Conservation (phyloP, 2,329 filamentous ascomycete species). For the Microsporum canis region DNA sequence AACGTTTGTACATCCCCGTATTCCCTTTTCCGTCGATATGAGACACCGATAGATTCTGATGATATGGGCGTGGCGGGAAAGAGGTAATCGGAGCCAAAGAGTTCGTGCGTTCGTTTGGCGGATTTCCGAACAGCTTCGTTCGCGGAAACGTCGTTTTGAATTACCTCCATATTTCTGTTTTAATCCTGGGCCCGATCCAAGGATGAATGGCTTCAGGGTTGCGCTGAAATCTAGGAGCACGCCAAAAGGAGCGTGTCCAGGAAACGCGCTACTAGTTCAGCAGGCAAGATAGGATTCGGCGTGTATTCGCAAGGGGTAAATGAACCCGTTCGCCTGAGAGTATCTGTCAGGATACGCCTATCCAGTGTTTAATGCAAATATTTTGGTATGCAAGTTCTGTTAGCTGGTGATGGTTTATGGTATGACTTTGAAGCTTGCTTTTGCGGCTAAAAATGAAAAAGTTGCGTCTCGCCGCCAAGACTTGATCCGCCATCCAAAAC, state of each 20-base stretch:
- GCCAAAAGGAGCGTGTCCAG: neutral
- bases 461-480: neutral
- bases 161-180: constrained; percentile 9
- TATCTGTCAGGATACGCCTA: neutral
- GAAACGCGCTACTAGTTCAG: neutral
- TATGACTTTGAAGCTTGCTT: neutral
- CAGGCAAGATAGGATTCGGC: neutral
- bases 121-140: constrained; percentile 33
- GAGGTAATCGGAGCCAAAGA: constrained; percentile 39
- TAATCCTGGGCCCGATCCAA: neutral
- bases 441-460: neutral
- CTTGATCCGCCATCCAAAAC: neutral
- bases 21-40: constrained; percentile 45
- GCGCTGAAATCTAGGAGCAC: neutral
- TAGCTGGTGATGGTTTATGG: neutral
- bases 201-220: neutral
- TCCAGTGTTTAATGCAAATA: neutral
- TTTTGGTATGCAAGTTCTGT: neutral
- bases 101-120: constrained; percentile 36
- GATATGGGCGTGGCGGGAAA: constrained; percentile 31
- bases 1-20: constrained; percentile 68
- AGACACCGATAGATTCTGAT: constrained; percentile 33
- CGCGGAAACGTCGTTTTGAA: constrained; percentile 4
- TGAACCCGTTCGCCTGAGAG: neutral
- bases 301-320: neutral